These are phyloP conservation scores for Fusarium sp. DNA, from an alignment of 2,329 filamentous ascomycete genomes.

Conservation along the genomic window DNA sequence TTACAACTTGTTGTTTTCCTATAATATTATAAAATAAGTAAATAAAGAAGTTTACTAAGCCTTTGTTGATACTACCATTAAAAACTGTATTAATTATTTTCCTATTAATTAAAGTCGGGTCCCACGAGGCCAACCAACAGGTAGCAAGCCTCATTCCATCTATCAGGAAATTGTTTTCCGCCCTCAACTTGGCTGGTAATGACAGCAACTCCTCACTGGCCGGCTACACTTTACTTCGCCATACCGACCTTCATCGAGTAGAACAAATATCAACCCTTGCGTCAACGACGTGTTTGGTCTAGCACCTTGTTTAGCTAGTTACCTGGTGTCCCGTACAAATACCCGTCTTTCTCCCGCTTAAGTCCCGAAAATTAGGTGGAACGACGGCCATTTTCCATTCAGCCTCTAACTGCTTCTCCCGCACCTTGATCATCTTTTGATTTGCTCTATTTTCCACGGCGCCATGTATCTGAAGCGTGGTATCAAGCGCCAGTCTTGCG, in stretches of 20 bases:
- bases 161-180: no score
- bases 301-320: not conserved
- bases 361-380: not conserved
- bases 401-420: not conserved
- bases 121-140: no score
- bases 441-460: not conserved
- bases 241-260: not conserved
- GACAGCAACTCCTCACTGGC: not conserved
- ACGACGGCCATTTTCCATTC: not conserved
- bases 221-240: not conserved
- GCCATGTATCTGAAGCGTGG: not conserved
- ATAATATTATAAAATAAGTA: not conserved
- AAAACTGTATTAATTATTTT: not conserved
- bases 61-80: no score
- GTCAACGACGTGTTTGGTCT: not conserved
- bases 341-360: not conserved
- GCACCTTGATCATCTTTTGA: not conserved
- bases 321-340: not conserved
- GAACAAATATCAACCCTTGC: not conserved
- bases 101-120: not conserved
- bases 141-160: no score
- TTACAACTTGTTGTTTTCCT: not conserved
- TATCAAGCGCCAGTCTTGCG: not conserved
- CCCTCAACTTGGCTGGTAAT: not conserved
- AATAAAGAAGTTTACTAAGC: no score